A percentile compares a stretch with the other conserved stretches of the same genome.
Evolutionary conservation across 2,329 filamentous ascomycete genomes (phyloP).

Genomic region (Pestalotiopsis sp.): DNA sequence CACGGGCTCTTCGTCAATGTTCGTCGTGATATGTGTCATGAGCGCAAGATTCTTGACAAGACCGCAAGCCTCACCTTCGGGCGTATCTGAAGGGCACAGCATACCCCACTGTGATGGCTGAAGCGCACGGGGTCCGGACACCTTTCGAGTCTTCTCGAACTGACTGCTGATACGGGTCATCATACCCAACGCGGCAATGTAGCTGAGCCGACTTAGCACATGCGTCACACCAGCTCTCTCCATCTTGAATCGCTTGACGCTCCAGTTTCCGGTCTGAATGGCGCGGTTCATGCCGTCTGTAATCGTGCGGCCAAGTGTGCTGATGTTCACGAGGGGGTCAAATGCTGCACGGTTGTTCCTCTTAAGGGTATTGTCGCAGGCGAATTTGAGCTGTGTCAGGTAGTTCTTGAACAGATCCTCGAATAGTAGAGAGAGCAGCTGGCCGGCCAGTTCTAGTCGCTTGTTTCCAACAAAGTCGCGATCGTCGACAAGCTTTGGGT

Average conservation of each 20-base stretch:
- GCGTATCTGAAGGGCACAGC: slow-evolving; percentile 95
- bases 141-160: slow-evolving; percentile 98
- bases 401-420: slow-evolving; percentile 99
- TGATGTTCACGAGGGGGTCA: slow-evolving; percentile 83
- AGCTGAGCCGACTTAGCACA: slow-evolving; percentile 91
- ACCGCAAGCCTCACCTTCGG: slow-evolving; percentile 97
- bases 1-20: slow-evolving; percentile 90
- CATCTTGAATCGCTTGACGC: slow-evolving; percentile 97
- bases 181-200: slow-evolving; percentile 97
- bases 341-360: slow-evolving; percentile 90
- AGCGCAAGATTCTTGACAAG: slow-evolving; percentile 96
- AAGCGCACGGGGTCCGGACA: slow-evolving; percentile 90
- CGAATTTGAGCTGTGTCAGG: slow-evolving; percentile 83
- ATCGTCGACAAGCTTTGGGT: slow-evolving; percentile 89
- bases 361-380: slow-evolving; percentile 93
- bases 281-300: slow-evolving; percentile 93
- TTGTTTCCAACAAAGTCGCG: slow-evolving; percentile 99
- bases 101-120: slow-evolving; percentile 98
- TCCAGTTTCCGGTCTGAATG: slow-evolving; percentile 98
- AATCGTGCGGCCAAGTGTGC: slow-evolving; percentile 83
- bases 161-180: slow-evolving; percentile 99
- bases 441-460: slow-evolving; percentile 89
- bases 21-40: slow-evolving; percentile 99
- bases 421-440: slow-evolving; percentile 90
- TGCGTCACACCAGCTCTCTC: slow-evolving; percentile 96